phyloP scores from a whole-genome alignment of 2,329 filamentous ascomycete genomes.

The Xylaria sp. region DNA sequence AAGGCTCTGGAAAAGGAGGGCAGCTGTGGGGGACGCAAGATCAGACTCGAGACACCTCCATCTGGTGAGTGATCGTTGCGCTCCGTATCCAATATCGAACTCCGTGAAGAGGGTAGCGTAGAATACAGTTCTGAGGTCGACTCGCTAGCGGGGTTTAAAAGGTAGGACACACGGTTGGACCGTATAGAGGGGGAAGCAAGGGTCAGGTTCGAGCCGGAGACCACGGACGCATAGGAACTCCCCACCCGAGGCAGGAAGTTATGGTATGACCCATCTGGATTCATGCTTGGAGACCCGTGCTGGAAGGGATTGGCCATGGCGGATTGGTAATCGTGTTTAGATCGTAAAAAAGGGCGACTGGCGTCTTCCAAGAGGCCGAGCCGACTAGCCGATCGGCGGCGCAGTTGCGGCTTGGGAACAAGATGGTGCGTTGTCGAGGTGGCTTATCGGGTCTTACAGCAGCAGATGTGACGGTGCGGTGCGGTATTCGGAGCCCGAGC shows the following conservation, averaged over 20 bases:
- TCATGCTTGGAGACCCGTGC: constrained; percentile 43
- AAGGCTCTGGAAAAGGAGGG: constrained; percentile 60
- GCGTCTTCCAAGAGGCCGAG: neutral
- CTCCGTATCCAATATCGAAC: constrained; percentile 44
- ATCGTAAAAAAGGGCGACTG: constrained; percentile 7
- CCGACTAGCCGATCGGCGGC: neutral
- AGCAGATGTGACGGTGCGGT: neutral
- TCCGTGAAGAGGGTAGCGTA: constrained; percentile 34
- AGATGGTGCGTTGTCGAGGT: neutral
- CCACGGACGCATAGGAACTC: constrained; percentile 51
- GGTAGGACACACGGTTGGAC: constrained; percentile 56
- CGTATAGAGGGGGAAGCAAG: constrained; percentile 39
- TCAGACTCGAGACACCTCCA: constrained; percentile 33
- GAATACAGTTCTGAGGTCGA: constrained; percentile 42
- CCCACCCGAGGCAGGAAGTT: constrained; percentile 43
- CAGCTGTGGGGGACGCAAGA: constrained; percentile 43
- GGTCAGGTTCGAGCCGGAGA: constrained; percentile 43
- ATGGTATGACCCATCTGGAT: constrained; percentile 42
- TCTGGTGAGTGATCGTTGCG: constrained; percentile 39
- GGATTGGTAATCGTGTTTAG: constrained; percentile 21
- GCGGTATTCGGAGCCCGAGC: neutral
- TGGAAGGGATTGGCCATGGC: constrained; percentile 53
- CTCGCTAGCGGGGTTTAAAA: constrained; percentile 57
- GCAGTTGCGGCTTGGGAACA: neutral
- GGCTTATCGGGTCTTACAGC: neutral